Evolutionary conservation across 306 rosid genomes (phyloP).

Genomic region (Prinsepia uniflora): DNA sequence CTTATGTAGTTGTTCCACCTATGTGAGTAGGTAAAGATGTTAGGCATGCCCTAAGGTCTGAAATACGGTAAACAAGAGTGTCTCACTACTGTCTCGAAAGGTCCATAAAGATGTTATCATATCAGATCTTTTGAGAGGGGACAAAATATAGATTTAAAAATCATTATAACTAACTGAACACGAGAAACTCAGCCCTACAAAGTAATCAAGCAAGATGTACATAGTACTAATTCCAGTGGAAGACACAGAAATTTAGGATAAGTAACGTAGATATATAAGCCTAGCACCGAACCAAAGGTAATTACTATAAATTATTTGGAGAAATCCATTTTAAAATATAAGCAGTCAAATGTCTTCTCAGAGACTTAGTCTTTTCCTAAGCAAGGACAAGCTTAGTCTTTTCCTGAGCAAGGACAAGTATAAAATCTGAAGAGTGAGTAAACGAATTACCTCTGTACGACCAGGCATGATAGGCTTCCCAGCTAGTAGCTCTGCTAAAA

Average conservation of each 20-base stretch:
- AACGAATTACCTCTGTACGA: constrained; percentile 79
- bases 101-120: background rate
- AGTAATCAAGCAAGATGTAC: background rate
- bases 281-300: background rate
- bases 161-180: constrained; percentile 1
- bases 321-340: background rate
- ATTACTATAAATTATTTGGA: background rate
- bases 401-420: constrained; percentile 13
- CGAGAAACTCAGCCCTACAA: background rate
- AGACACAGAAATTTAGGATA: background rate
- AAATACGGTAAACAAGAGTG: background rate
- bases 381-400: constrained; percentile 15
- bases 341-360: background rate
- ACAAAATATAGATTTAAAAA: background rate
- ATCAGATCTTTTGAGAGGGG: background rate
- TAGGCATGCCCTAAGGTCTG: constrained; percentile 15
- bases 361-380: background rate
- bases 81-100: too few species aligned
- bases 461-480: constrained; percentile 99
- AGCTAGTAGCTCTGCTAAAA: constrained; percentile 85
- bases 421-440: constrained; percentile 19
- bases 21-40: constrained; percentile 23
- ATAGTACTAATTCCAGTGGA: background rate
- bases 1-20: constrained; percentile 98
- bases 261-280: background rate